These are phyloP conservation scores for Ophiostoma ips DNA, from an alignment of 2,329 filamentous ascomycete species.

Conservation along the genomic window DNA sequence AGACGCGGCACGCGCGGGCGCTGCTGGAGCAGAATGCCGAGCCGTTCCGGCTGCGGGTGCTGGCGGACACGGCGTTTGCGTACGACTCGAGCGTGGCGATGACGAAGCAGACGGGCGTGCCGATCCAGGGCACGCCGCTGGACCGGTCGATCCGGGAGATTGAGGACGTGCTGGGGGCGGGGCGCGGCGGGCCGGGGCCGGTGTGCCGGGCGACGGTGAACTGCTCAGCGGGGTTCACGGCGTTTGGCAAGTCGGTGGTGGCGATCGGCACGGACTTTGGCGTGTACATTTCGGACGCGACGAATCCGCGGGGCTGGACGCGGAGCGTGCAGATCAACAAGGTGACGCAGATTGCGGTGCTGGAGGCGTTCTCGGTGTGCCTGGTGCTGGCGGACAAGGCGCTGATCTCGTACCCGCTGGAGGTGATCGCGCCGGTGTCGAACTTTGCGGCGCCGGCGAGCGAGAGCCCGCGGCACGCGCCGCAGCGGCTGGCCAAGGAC, in stretches of 20 bases:
- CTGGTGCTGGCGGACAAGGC: slow-evolving; percentile 83
- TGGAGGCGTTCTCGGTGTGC: slow-evolving; percentile 92
- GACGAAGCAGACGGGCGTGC: slow-evolving; percentile 50
- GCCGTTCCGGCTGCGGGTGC: slow-evolving; percentile 80
- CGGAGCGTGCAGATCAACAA: slow-evolving; percentile 62
- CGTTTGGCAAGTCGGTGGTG: slow-evolving; percentile 72
- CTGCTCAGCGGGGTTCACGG: slow-evolving; percentile 81
- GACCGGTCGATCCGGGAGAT: slow-evolving; percentile 84
- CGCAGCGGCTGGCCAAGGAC: slow-evolving; percentile 82
- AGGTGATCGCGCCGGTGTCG: slow-evolving; percentile 57
- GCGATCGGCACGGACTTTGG: slow-evolving; percentile 93
- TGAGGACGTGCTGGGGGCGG: slow-evolving; percentile 60
- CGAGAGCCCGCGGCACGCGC: slow-evolving; percentile 70
- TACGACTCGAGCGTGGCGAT: slow-evolving; percentile 52
- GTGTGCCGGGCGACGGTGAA: slow-evolving; percentile 81
- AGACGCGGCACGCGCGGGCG: slow-evolving; percentile 81
- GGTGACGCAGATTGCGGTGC: slow-evolving; percentile 84
- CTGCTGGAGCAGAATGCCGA: slow-evolving; percentile 88
- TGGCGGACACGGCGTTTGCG: slow-evolving; percentile 83
- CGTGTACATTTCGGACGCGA: slow-evolving; percentile 76
- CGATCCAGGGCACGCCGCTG: slow-evolving; percentile 80
- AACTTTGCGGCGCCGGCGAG: slow-evolving; percentile 47
- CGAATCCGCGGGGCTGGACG: slow-evolving; percentile 81
- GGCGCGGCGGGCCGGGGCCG: slow-evolving; percentile 55
- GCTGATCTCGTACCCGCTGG: slow-evolving; percentile 84